These are phyloP conservation scores for Rubia occidens DNA, from an alignment of 305 asterid species.

Conservation along the genomic window DNA sequence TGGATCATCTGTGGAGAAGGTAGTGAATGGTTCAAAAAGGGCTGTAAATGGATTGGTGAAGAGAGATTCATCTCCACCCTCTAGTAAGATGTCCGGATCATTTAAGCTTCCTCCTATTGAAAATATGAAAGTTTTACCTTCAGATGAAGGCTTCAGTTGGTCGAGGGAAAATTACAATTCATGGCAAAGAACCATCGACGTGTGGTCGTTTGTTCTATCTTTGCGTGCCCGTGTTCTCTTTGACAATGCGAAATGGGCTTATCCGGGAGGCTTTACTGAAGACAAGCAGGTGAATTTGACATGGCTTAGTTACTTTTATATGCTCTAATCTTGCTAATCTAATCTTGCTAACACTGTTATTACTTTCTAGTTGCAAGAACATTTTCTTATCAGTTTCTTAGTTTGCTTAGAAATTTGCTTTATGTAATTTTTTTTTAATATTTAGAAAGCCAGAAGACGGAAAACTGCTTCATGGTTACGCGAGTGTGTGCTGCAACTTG, in stretches of 20 bases:
- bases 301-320: not conserved
- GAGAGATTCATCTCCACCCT: conserved; percentile 33
- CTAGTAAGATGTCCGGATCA: conserved; percentile 19
- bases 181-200: conserved; percentile 68
- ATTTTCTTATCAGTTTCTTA: conserved; percentile 3
- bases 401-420: conserved; percentile 10
- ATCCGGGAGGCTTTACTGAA: conserved; percentile 70
- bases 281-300: conserved; percentile 56
- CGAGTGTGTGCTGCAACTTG: conserved; percentile 79
- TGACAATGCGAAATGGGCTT: conserved; percentile 78
- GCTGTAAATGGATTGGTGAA: conserved; percentile 32
- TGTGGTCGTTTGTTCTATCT: conserved; percentile 86
- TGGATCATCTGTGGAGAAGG: conserved; percentile 21
- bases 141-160: conserved; percentile 97
- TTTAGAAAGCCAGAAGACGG: conserved; percentile 56
- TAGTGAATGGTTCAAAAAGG: conserved; percentile 34
- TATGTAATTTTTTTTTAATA: conserved; percentile 7
- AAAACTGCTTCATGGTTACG: conserved; percentile 84
- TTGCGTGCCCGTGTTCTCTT: conserved; percentile 70
- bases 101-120: conserved; percentile 58
- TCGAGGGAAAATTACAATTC: conserved; percentile 83
- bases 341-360: not conserved
- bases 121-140: conserved; percentile 61
- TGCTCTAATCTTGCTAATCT: not conserved
- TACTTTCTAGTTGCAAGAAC: not conserved